A percentile compares a stretch with the other conserved stretches of the same genome.
phyloP scores from a whole-genome alignment of 257 asterid genomes.

The Plantago elongata region DNA sequence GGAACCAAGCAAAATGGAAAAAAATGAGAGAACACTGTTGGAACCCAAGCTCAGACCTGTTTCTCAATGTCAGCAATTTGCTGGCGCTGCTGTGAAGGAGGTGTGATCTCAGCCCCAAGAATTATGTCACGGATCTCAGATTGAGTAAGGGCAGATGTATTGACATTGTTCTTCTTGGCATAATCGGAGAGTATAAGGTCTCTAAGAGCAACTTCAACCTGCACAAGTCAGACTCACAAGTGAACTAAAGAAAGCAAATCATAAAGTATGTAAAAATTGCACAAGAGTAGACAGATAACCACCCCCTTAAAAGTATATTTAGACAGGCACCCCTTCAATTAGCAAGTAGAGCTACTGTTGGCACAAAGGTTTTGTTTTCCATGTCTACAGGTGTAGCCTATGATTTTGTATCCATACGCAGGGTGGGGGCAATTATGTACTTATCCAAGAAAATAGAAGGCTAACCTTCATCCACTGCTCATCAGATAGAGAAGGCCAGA shows the following conservation, averaged over 20 bases:
- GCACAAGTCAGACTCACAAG: slow-evolving; percentile 17
- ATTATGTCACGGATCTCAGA: slow-evolving; percentile 98
- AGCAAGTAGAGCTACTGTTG: too few species aligned
- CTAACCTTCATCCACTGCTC: slow-evolving; percentile 97
- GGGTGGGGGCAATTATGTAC: too few species aligned
- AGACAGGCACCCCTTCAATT: too few species aligned
- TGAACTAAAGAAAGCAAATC: slow-evolving; percentile 5
- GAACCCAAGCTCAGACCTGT: slow-evolving; percentile 44
- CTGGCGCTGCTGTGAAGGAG: slow-evolving; percentile 97
- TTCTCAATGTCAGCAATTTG: slow-evolving; percentile 97
- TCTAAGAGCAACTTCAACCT: slow-evolving; percentile 98
- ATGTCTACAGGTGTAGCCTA: too few species aligned
- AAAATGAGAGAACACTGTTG: not conserved
- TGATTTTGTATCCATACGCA: too few species aligned
- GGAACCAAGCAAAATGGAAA: not conserved
- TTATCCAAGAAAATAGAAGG: too few species aligned
- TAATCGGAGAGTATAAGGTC: slow-evolving; percentile 95
- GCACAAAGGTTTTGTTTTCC: too few species aligned
- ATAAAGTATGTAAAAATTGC: not conserved
- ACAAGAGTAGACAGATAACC: too few species aligned
- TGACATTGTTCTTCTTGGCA: slow-evolving; percentile 97
- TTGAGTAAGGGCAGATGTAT: slow-evolving; percentile 88
- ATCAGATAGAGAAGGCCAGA: slow-evolving; percentile 94
- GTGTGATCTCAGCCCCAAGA: slow-evolving; percentile 98
- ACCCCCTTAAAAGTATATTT: too few species aligned